These are phyloP conservation scores for Sporothrix mexicana DNA, from an alignment of 2,329 filamentous ascomycete genomes.

Conservation along the genomic window DNA sequence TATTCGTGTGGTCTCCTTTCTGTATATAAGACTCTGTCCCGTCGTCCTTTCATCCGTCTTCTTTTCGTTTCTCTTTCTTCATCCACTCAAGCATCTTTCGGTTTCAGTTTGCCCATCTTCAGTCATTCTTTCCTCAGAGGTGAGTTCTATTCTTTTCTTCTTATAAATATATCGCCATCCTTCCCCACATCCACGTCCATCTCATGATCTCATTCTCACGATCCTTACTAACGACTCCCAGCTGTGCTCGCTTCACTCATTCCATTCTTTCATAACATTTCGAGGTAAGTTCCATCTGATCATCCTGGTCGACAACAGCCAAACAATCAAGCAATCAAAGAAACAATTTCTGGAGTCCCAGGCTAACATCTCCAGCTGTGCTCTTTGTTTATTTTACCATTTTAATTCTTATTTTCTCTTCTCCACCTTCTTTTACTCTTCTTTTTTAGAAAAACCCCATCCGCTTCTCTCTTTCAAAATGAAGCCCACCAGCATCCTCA, in stretches of 20 bases:
- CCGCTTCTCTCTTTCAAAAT: conserved; percentile 49
- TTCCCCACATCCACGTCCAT: neutral
- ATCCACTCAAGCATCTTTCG: conserved; percentile 45
- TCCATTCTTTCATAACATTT: conserved; percentile 48
- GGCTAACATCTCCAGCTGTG: conserved; percentile 49
- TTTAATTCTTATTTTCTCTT: conserved; percentile 39
- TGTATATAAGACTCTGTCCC: conserved; percentile 49
- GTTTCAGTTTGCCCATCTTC: conserved; percentile 43
- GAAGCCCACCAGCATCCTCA: conserved; percentile 56
- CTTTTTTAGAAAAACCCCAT: conserved; percentile 35
- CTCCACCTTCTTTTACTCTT: neutral
- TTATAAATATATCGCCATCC: conserved; percentile 10
- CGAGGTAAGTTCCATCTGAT: conserved; percentile 44
- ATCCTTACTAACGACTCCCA: conserved; percentile 38
- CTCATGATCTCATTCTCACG: neutral
- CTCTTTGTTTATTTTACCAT: conserved; percentile 47
- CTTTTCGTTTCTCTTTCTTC: conserved; percentile 43
- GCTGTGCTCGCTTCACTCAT: conserved; percentile 58
- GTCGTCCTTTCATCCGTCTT: conserved; percentile 35
- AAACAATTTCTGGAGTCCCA: conserved; percentile 29
- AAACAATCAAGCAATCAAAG: neutral
- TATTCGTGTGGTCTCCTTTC: neutral
- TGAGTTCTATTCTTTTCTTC: no score
- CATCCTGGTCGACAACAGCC: no score
- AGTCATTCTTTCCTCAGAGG: neutral